Evolutionary conservation across 192 early-diverging fungal species (phyloP), one percentile per base, ranked within the genome.

Genomic region (Coemansia sp.): DNA sequence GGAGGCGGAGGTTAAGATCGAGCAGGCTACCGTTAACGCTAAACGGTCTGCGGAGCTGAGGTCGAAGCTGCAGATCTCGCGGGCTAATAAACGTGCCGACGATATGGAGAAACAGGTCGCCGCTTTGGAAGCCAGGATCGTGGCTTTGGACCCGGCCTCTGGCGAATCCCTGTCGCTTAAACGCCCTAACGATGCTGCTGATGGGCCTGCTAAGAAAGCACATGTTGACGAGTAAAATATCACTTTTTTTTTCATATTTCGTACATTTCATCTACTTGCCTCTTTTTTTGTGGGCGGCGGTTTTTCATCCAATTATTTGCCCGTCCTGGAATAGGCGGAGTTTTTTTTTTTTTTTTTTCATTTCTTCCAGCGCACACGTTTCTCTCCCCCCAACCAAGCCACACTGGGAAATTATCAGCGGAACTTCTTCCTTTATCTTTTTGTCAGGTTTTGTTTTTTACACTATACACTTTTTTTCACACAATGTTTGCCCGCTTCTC

Each of bases 1-100:
- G 11, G 82, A 84, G 14, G 20, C 81, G 21, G 72, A 76, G 13
- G 42, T 67, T 14, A 83, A 75, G 62, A 69, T 83, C 52, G 75
- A 83, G 39, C 26, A 61, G 7, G 77, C 75, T 3, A 62, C 77
- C 21, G 69, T 60, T 21, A 70, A 58, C 37, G 70, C 68, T 11
- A 78, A 78, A 34, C 65, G 72, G 20, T 63, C 70, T 45, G 74
- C 73, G 1, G 81, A 85, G 64, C 67, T 86, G 75, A 75, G 81
- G 20, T 71, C 77, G 7, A 68, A 67, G 62, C 70, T 86, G 25
- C 76, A 78, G 73, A 66, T 86, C 6, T 75, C 74, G 31, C 35
- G 62, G 25, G 82, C 77, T 7, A 81, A 69, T 1, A 86, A 82
- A 50, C 77, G 81, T 31, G 77, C 82, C 11, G 65, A 67, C 3